These are phyloP conservation scores for Eucalyptus cloeziana DNA, from an alignment of 345 rosid genomes.

Conservation along the genomic window DNA sequence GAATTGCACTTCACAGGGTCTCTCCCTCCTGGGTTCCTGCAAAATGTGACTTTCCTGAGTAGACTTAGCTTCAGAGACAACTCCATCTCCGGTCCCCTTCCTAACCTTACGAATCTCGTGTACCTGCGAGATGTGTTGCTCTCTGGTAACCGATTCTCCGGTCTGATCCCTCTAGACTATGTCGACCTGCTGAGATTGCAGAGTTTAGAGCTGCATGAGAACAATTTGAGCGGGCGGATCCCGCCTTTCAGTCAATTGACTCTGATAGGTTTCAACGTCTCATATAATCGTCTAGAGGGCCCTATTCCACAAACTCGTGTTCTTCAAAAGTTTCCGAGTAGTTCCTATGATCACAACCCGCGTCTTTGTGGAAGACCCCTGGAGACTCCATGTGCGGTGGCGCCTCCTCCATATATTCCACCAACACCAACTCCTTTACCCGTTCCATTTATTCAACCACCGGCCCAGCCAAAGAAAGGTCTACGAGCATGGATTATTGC, in stretches of 20 bases:
- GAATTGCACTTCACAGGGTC: constrained; percentile 27
- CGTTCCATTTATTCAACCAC: neutral
- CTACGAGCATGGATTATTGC: constrained; percentile 4
- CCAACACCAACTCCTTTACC: neutral
- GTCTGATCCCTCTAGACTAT: constrained; percentile 20
- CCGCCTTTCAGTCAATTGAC: constrained; percentile 31
- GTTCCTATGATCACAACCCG: constrained; percentile 21
- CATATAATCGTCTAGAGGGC: constrained; percentile 31
- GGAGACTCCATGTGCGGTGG: constrained; percentile 5
- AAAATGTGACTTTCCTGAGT: constrained; percentile 21
- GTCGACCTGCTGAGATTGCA: constrained; percentile 9
- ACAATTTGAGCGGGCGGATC: constrained; percentile 20
- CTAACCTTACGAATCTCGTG: constrained; percentile 15
- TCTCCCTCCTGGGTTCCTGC: constrained; percentile 22
- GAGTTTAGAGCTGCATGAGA: constrained; percentile 27
- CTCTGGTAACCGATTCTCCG: constrained; percentile 27
- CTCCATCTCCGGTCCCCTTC: constrained; percentile 22
- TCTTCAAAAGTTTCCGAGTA: constrained; percentile 17
- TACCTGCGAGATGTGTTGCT: constrained; percentile 13
- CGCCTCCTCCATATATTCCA: neutral
- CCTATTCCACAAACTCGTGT: constrained; percentile 20
- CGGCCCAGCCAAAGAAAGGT: neutral
- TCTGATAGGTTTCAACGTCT: constrained; percentile 27
- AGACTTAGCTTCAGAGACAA: constrained; percentile 31
- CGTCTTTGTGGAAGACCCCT: constrained; percentile 40